These are phyloP conservation scores for Pichia heedii DNA, from an alignment of 805 yeast species.

Conservation along the genomic window DNA sequence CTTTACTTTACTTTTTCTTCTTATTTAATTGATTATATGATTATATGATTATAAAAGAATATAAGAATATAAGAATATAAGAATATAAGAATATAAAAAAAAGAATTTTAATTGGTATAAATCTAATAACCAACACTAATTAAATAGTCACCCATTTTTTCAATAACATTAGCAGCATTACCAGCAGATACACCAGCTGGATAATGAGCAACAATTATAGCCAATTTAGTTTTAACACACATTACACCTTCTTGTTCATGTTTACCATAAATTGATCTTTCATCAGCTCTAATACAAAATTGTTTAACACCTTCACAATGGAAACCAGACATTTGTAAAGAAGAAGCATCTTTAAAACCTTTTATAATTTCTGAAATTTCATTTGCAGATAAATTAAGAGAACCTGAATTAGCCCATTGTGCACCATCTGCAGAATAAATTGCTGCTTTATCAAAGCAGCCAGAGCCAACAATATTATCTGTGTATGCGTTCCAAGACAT, in stretches of 20 bases:
- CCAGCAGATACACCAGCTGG: conserved; percentile 88
- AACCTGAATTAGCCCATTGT: conserved; percentile 81
- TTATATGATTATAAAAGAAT: too few relatives aligned
- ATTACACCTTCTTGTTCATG: conserved; percentile 81
- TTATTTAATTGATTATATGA: too few relatives aligned
- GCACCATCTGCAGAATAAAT: conserved; percentile 91
- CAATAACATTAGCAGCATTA: conserved; percentile 91
- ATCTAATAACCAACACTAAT: conserved; percentile 72
- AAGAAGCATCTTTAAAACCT: conserved; percentile 74
- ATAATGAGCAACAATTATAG: conserved; percentile 89
- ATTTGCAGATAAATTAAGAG: conserved; percentile 50
- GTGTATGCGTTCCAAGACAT: conserved; percentile 60
- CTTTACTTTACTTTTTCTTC: too few relatives aligned
- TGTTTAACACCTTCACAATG: conserved; percentile 81
- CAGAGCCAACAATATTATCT: conserved; percentile 81
- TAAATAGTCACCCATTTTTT: conserved; percentile 90
- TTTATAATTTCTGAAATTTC: conserved; percentile 68
- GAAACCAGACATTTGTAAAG: conserved; percentile 77
- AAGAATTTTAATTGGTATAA: too few relatives aligned
- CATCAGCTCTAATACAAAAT: conserved; percentile 82
- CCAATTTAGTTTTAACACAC: conserved; percentile 89
- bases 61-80: too few relatives aligned
- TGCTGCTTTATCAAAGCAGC: conserved; percentile 86
- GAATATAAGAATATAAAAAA: too few relatives aligned
- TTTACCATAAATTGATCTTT: conserved; percentile 89